Conservation (phyloP, 495 filamentous ascomycete genomes). For the Penicillium riverlandense region DNA sequence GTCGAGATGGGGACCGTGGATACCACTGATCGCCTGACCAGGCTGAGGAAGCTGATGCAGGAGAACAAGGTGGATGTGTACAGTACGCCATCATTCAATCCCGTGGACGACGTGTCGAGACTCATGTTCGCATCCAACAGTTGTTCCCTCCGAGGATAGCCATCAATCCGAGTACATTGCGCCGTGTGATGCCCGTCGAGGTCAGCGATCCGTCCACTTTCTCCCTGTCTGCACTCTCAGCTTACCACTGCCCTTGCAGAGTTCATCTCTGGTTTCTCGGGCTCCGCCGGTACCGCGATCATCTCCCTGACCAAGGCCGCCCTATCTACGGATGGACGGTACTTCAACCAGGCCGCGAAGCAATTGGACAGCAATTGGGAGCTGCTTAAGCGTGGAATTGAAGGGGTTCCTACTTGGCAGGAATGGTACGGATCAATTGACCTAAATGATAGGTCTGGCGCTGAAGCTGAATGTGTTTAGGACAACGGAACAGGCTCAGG, state of each 20-base stretch:
- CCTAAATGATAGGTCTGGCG: not conserved
- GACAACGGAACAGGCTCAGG: conserved; percentile 73
- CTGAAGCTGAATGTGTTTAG: conserved; percentile 32
- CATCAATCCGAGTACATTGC: conserved; percentile 98
- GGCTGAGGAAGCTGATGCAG: conserved; percentile 82
- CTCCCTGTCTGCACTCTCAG: not conserved
- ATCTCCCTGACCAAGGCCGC: conserved; percentile 82
- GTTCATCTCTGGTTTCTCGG: conserved; percentile 91
- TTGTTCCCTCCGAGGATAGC: conserved; percentile 94
- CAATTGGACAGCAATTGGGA: conserved; percentile 91
- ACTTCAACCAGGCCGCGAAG: conserved; percentile 94
- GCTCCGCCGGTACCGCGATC: conserved; percentile 89
- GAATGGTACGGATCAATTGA: conserved; percentile 62
- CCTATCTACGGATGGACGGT: conserved; percentile 90
- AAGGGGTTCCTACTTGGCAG: conserved; percentile 94
- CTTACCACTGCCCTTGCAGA: conserved; percentile 36
- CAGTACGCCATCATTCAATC: conserved; percentile 50
- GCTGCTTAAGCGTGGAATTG: conserved; percentile 85
- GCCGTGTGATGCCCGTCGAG: conserved; percentile 82
- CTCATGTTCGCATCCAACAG: conserved; percentile 37
- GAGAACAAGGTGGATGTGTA: conserved; percentile 85
- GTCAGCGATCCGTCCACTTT: conserved; percentile 30
- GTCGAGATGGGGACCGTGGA: conserved; percentile 78
- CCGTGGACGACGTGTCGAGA: too few relatives aligned
- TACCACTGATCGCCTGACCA: conserved; percentile 68